Evolutionary conservation across 306 rosid species (phyloP).

Genomic region (Rubus parviflorus): DNA sequence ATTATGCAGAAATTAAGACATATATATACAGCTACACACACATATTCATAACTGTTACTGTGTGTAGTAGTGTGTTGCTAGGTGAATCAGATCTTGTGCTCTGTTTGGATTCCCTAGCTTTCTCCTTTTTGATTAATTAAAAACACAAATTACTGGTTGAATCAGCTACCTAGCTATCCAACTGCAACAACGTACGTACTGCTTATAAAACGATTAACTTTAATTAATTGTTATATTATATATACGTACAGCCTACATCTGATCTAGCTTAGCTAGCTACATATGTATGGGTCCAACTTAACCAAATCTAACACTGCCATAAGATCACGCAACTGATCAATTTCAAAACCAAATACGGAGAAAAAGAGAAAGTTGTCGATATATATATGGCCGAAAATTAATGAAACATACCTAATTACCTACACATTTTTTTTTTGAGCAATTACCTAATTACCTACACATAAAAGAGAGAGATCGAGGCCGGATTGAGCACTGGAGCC

Average conservation of each 20-base stretch:
- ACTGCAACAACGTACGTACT: no score
- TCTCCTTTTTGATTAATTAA: background rate
- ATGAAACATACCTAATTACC: conserved; percentile 11
- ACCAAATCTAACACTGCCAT: conserved; percentile 26
- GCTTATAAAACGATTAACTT: no score
- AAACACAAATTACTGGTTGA: background rate
- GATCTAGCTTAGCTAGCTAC: background rate
- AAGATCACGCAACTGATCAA: conserved; percentile 29
- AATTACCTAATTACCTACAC: no score
- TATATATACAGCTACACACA: background rate
- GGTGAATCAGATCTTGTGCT: conserved; percentile 3
- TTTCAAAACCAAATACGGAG: conserved; percentile 10
- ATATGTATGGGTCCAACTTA: background rate
- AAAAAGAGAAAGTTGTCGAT: conserved; percentile 1
- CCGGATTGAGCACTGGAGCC: background rate
- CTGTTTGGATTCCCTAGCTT: conserved; percentile 17
- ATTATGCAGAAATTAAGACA: background rate
- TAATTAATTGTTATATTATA: background rate
- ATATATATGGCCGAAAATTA: background rate
- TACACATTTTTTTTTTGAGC: no score
- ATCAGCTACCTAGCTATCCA: no score
- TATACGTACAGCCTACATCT: background rate
- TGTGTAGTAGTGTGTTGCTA: background rate
- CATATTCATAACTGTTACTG: background rate
- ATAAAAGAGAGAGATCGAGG: background rate